Percentiles rank a stretch among this genome's conserved stretches.
These are phyloP conservation scores for Stygiomarasmius scandens DNA, from an alignment of 1,284 basidiomycete genomes.

Conservation along the genomic window DNA sequence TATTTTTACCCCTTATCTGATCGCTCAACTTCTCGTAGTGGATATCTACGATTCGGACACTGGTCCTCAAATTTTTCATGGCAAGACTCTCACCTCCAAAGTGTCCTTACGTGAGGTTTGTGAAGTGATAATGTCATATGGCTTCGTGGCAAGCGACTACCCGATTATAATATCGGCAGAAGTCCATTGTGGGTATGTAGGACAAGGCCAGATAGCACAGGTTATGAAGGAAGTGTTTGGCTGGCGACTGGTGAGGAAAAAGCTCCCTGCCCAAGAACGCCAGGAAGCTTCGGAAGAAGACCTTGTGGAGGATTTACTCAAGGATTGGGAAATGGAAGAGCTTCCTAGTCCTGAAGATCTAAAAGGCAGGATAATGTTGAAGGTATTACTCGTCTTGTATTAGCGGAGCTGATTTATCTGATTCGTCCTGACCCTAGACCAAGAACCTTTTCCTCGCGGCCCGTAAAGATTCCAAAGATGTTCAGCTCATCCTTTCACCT, in stretches of 20 bases:
- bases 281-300: not conserved
- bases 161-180: constrained; percentile 96
- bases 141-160: constrained; percentile 91
- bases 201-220: constrained; percentile 81
- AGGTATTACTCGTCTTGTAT: constrained; percentile 43
- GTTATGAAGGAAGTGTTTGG: constrained; percentile 86
- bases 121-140: constrained; percentile 88
- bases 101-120: constrained; percentile 87
- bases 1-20: not conserved
- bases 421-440: constrained; percentile 41
- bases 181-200: constrained; percentile 82
- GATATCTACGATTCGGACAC: constrained; percentile 92
- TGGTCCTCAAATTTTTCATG: constrained; percentile 88
- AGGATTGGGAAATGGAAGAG: constrained; percentile 9
- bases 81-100: constrained; percentile 88
- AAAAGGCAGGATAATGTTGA: constrained; percentile 81
- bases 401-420: constrained; percentile 9
- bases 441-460: constrained; percentile 56
- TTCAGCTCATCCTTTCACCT: constrained; percentile 18
- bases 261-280: too few species aligned
- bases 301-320: not conserved
- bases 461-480: not conserved
- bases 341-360: constrained; percentile 91
- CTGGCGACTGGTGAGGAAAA: constrained; percentile 31
- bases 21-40: constrained; percentile 50